Base-by-base conservation (phyloP, 768 basidiomycete species). In the Termitomyces sp. region DNA sequence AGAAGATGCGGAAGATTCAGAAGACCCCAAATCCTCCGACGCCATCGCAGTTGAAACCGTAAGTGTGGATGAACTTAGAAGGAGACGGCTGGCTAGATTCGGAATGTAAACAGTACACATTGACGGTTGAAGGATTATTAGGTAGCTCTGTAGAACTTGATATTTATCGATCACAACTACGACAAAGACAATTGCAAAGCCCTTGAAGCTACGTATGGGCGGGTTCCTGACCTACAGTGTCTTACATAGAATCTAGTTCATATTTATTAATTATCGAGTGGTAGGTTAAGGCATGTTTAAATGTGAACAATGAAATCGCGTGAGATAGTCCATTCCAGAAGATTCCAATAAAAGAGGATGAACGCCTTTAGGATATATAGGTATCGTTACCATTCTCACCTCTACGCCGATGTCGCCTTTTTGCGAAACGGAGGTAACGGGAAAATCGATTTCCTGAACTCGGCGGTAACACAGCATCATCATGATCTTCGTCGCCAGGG, bases 61-160 rank as follows among this genome's bases (percentile, higher is more conserved):
- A 9, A 81, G 74, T 60, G 62, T 88, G 34, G 90, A 91, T 53
- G 87, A 88, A 64, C 80, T 92, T 58, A 78, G 89, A 41, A 75
- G 76, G 65, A 79, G 82, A 65, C 73, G 89, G 47, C 67, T 87
- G 54, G 87, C 84, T 6, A 78, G 78, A 59, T 92, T 92, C 69
- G 87, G 83, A 17, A 73, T 74, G 32, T 82, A 63, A 72, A 52
- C 16, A 17, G 23, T 16, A 14, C 32, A 31, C 11, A 31, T 46
- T 14, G 21, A 23, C 1, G 0, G 19, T 11, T 41, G 40, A 21
- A 19, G 38, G n/a, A 9, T 11, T 11, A 10, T 41, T 19, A 21
- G 40, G 40, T 8, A 19, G 8, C 8, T 1, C 12, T 48, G 32
- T 45, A 53, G 11, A 48, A 12, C 17, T n/a, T 27, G 17, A 29